These are phyloP conservation scores for Neoboletus magnificus DNA, from an alignment of 768 basidiomycete genomes.

Conservation along the genomic window DNA sequence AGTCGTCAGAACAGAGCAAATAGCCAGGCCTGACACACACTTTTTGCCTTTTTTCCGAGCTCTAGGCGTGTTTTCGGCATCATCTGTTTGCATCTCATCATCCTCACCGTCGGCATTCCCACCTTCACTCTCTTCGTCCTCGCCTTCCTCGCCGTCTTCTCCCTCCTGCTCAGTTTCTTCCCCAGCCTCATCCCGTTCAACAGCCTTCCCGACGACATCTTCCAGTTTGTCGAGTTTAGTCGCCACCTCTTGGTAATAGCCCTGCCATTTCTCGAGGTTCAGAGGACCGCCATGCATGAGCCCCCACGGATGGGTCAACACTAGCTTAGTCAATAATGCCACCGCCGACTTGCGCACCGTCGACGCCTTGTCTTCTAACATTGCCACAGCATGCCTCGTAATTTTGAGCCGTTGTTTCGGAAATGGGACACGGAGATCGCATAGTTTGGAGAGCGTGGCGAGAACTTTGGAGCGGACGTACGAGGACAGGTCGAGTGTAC, in stretches of 20 bases:
- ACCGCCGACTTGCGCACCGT: slow-evolving; percentile 85
- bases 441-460: slow-evolving; percentile 68
- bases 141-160: slow-evolving; percentile 35
- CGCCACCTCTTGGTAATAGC: slow-evolving; percentile 59
- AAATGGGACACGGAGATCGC: slow-evolving; percentile 75
- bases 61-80: slow-evolving; percentile 21
- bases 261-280: slow-evolving; percentile 68
- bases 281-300: slow-evolving; percentile 80
- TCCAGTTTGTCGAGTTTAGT: slow-evolving; percentile 72
- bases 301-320: slow-evolving; percentile 88
- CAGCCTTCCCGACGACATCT: slow-evolving; percentile 58
- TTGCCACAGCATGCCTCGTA: slow-evolving; percentile 70
- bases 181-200: slow-evolving; percentile 40
- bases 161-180: slow-evolving; percentile 35
- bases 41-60: slow-evolving; percentile 34
- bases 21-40: slow-evolving; percentile 2
- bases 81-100: slow-evolving; percentile 31
- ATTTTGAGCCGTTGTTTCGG: slow-evolving; percentile 80
- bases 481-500: slow-evolving; percentile 83
- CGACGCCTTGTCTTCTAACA: slow-evolving; percentile 87
- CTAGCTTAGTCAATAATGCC: slow-evolving; percentile 65
- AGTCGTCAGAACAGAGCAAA: slow-evolving; percentile 9
- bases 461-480: slow-evolving; percentile 93
- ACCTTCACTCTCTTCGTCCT: slow-evolving; percentile 36
- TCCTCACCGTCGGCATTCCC: slow-evolving; percentile 32